phyloP scores from a whole-genome alignment of 225 moss, liverwort and hornwort species.

The Polytrichum formosum region DNA sequence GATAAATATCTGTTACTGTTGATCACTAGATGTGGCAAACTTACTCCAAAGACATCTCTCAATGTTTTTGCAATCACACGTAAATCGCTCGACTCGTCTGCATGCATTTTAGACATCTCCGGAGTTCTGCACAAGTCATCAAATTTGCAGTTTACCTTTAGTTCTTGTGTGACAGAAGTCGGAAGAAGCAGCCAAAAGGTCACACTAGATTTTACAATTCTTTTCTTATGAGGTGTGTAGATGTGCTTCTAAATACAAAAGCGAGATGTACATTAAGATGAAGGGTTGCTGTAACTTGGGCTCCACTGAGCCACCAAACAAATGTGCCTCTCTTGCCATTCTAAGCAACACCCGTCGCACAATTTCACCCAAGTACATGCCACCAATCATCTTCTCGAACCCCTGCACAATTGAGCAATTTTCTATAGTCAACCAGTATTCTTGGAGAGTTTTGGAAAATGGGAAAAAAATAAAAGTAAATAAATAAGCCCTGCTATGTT shows the following conservation, averaged over 20 bases:
- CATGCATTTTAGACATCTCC: constrained; percentile 71
- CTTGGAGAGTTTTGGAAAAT: too few relatives aligned
- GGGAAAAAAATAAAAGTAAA: too few relatives aligned
- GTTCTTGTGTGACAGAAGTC: too few relatives aligned
- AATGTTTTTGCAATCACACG: constrained; percentile 47
- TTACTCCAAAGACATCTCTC: constrained; percentile 57
- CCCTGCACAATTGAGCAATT: constrained; percentile 15
- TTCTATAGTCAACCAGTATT: too few relatives aligned
- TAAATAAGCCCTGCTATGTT: too few relatives aligned
- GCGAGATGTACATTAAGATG: constrained; percentile 15
- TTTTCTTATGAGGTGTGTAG: too few relatives aligned
- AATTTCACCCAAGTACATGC: constrained; percentile 60
- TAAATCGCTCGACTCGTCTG: constrained; percentile 59
- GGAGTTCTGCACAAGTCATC: constrained; percentile 44
- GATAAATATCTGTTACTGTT: too few relatives aligned
- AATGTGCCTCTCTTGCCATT: constrained; percentile 37
- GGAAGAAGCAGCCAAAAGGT: too few relatives aligned
- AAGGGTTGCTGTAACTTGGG: constrained; percentile 26
- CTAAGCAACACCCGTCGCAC: constrained; percentile 45
- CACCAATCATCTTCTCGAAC: constrained; percentile 61
- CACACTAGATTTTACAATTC: too few relatives aligned
- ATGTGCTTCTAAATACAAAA: too few relatives aligned
- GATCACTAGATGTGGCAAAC: constrained; percentile 5
- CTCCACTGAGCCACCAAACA: constrained; percentile 30
- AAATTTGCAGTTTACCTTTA: too few relatives aligned